Percentiles rank a stretch among this genome's conserved stretches.
Conservation (phyloP, 352 stramenopile species). For the Phytophthora sp. region DNA sequence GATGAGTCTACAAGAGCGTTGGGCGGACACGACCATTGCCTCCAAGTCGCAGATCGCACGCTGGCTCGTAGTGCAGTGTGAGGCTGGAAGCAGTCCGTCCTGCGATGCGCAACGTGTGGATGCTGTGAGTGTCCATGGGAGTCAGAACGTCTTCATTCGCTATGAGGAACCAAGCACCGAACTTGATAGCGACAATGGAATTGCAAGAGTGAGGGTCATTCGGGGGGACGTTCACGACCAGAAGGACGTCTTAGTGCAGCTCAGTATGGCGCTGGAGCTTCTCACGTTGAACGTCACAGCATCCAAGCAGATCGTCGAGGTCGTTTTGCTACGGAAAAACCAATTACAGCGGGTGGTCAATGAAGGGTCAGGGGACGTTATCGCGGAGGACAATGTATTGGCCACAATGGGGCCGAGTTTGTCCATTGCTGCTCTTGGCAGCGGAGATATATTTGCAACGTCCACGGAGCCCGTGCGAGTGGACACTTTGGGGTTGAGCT, state of each 20-base stretch:
- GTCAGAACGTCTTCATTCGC: constrained; percentile 30
- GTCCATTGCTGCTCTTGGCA: constrained; percentile 23
- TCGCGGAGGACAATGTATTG: constrained; percentile 25
- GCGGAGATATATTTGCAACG: constrained; percentile 19
- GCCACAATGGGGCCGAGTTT: constrained; percentile 12
- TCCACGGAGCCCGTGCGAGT: constrained; percentile 21
- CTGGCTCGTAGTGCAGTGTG: constrained; percentile 24
- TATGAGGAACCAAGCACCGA: constrained; percentile 13
- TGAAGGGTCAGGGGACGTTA: constrained; percentile 19
- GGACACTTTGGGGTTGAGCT: constrained; percentile 23
- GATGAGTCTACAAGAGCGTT: constrained; percentile 13
- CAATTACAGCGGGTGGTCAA: constrained; percentile 25
- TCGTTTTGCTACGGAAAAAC: constrained; percentile 27
- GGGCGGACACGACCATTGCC: constrained; percentile 7
- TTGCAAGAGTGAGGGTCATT: constrained; percentile 25
- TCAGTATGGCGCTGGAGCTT: constrained; percentile 17
- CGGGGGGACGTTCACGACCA: constrained; percentile 27
- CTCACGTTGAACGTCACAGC: constrained; percentile 28
- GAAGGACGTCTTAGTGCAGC: constrained; percentile 18
- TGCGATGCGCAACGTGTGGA: constrained; percentile 30
- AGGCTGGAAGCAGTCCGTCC: constrained; percentile 21
- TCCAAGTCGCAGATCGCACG: constrained; percentile 21
- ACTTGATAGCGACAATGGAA: not conserved
- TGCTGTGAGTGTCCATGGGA: constrained; percentile 16
- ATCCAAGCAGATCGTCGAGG: constrained; percentile 23